Evolutionary conservation across 179 eudicot genomes (phyloP).

Genomic region (Spinacia oleracea): DNA sequence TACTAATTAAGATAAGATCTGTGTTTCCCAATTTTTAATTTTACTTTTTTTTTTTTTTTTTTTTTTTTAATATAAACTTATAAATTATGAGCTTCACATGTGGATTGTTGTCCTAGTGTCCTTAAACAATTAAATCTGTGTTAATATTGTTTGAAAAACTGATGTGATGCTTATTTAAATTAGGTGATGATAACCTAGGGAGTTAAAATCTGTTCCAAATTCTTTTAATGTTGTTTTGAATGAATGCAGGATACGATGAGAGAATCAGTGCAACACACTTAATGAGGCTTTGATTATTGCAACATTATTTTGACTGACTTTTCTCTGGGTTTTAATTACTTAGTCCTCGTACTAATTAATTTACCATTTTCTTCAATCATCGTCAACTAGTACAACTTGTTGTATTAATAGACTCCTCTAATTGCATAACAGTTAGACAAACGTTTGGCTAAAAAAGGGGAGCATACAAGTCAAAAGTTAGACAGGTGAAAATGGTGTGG

Average conservation of each 20-base stretch:
- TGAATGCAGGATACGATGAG: constrained; percentile 28
- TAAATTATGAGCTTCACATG: background rate
- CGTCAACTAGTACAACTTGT: background rate
- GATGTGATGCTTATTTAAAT: too few species aligned
- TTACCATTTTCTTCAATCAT: background rate
- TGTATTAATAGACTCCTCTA: background rate
- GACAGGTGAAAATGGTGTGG: constrained; percentile 4
- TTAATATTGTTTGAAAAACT: too few species aligned
- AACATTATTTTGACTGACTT: background rate
- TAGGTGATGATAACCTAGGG: too few species aligned
- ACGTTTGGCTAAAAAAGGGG: background rate
- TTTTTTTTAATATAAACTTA: too few species aligned
- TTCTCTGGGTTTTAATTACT: constrained; percentile 26
- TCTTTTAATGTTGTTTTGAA: background rate
- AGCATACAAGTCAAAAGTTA: constrained; percentile 2
- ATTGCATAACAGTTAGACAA: too few species aligned
- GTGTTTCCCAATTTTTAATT: too few species aligned
- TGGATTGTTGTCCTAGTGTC: background rate
- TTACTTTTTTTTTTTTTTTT: too few species aligned
- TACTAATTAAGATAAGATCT: background rate
- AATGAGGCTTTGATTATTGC: constrained; percentile 13
- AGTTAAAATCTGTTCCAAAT: too few species aligned
- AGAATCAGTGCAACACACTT: constrained; percentile 27
- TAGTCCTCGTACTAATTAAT: background rate
- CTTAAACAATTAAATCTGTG: too few species aligned